Base-by-base conservation (phyloP, 2,329 filamentous ascomycete genomes). In the Beauveria australis region DNA sequence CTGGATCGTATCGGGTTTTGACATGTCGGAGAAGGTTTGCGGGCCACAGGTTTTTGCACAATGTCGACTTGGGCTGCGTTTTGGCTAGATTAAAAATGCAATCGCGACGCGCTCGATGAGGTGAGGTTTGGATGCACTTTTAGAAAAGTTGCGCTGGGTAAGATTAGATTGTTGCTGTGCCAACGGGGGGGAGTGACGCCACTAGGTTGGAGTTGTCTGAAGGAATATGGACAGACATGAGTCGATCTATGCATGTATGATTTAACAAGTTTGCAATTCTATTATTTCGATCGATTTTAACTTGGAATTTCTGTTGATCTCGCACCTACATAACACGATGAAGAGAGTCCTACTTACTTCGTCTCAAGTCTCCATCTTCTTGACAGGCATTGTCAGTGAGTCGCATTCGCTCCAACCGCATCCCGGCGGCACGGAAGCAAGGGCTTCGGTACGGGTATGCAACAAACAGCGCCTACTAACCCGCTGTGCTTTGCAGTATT, bases 321-420 rank as follows among this genome's bases (percentile, higher is more conserved):
- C 10, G 19, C 37, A 19, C 14, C 28, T 49, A 10, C n/a, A 19
- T 14, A 18, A 37, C 43, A 65, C 54, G 5, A 74, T 75, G 72
- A 67, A 68, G 40, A 71, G 67, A 63, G 75, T 88, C 69, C 76
- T 91, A 65, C 81, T 91, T 67, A 86, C 86, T 7, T 86, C 86
- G 18, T 80, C 83, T 10, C 88, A 91, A 76, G 87, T 90, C 59
- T 89, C 88, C 43, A 76, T 90, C 63, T 77, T 87, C 62, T 75
- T 88, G 62, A 87, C 88, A 28, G 81, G 82, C 10, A 72, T 76
- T 44, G 83, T 90, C 64, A 79, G 88, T 90, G 80, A 62, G 79
- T 72, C 60, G 49, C 55, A 59, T 61, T 47, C 51, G 19, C 49
- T 37, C n/a, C 28, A 62, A 41, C 26, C n/a, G n/a, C 46, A 54